phyloP scores from a whole-genome alignment of 331 rosid species.

The Ulmus americana region DNA sequence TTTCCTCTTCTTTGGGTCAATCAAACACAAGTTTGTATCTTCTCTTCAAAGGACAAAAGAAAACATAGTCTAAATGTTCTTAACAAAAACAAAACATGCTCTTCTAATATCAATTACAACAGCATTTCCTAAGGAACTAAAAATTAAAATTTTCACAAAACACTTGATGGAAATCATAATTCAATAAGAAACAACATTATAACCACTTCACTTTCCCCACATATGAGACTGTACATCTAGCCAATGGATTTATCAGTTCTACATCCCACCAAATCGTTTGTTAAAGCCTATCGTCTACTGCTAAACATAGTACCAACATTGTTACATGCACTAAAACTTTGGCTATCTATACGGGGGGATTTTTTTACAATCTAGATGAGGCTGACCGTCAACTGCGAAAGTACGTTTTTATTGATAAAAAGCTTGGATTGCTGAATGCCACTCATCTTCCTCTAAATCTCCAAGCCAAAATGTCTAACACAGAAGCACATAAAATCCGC shows the following conservation, averaged over 20 bases:
- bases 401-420: slow-evolving; percentile 26
- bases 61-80: too few species aligned
- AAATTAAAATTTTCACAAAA: too few species aligned
- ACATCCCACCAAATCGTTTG: slow-evolving; percentile 39
- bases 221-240: slow-evolving; percentile 62
- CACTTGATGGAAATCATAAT: slow-evolving; percentile 15
- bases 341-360: slow-evolving; percentile 31
- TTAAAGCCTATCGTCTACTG: slow-evolving; percentile 48
- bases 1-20: too few species aligned
- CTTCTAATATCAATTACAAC: too few species aligned
- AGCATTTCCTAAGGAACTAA: too few species aligned
- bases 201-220: slow-evolving; percentile 34
- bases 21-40: too few species aligned
- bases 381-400: slow-evolving; percentile 30
- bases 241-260: slow-evolving; percentile 31
- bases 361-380: slow-evolving; percentile 44
- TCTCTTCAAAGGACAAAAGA: too few species aligned
- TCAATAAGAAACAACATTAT: slow-evolving; percentile 25
- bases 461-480: slow-evolving; percentile 19
- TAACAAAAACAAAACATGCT: too few species aligned
- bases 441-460: slow-evolving; percentile 28
- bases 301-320: slow-evolving; percentile 33
- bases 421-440: slow-evolving; percentile 23
- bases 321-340: slow-evolving; percentile 24
- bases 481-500: slow-evolving; percentile 23